Evolutionary conservation across 345 rosid species (phyloP).

Genomic region (Theobroma cacao): DNA sequence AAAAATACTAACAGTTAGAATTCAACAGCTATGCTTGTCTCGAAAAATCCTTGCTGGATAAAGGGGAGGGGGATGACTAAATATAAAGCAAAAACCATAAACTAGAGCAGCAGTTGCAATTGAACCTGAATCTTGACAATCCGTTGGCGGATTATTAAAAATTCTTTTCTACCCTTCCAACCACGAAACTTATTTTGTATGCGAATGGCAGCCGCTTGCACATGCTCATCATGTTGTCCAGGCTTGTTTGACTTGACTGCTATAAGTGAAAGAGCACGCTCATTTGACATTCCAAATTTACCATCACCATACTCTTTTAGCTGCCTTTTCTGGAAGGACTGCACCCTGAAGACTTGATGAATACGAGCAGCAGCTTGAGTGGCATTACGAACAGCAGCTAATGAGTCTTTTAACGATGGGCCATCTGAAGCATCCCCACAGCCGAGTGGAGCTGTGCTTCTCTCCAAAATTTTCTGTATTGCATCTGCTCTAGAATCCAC

Average conservation of each 20-base stretch:
- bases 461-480: slow-evolving; percentile 37
- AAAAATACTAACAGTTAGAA: slow-evolving; percentile 2
- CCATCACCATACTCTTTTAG: slow-evolving; percentile 58
- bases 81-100: background rate
- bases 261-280: slow-evolving; percentile 68
- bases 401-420: slow-evolving; percentile 61
- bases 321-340: slow-evolving; percentile 86
- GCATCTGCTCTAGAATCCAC: slow-evolving; percentile 28
- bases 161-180: slow-evolving; percentile 88
- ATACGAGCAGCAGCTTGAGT: slow-evolving; percentile 87
- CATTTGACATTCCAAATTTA: slow-evolving; percentile 55
- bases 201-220: slow-evolving; percentile 70
- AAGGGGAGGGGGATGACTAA: background rate
- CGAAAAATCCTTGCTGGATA: background rate
- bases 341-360: slow-evolving; percentile 82
- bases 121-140: slow-evolving; percentile 88
- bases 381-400: slow-evolving; percentile 87
- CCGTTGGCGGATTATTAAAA: slow-evolving; percentile 61
- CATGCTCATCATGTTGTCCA: slow-evolving; percentile 55
- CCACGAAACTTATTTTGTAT: slow-evolving; percentile 90
- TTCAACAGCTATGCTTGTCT: slow-evolving; percentile 8
- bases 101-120: background rate
- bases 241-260: slow-evolving; percentile 54
- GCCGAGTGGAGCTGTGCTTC: slow-evolving; percentile 29
- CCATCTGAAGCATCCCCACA: slow-evolving; percentile 33